Evolutionary conservation across 305 asterid species (phyloP).

Genomic region (Solanum hybrid): DNA sequence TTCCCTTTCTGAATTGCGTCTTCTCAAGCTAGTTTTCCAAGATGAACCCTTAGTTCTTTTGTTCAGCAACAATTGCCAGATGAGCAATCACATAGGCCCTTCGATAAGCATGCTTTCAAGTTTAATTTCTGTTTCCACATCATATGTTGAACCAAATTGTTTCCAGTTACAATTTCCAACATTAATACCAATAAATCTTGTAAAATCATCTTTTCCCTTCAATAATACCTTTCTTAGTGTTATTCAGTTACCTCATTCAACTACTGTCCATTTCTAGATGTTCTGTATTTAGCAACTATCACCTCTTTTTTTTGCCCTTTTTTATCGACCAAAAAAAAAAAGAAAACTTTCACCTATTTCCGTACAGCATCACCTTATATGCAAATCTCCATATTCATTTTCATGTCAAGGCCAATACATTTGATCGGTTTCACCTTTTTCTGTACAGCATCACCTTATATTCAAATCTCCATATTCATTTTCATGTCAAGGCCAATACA

Average conservation of each 20-base stretch:
- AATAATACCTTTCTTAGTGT: not conserved
- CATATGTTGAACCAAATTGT: not conserved
- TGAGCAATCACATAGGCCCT: not conserved
- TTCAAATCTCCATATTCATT: not conserved
- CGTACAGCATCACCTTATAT: not conserved
- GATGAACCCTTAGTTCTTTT: not conserved
- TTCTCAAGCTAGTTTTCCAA: not conserved
- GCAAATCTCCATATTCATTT: not conserved
- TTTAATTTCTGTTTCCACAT: not conserved
- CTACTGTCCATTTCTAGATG: not conserved
- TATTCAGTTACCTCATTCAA: not conserved
- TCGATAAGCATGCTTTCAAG: not conserved
- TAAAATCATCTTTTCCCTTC: not conserved
- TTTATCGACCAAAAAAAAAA: not conserved
- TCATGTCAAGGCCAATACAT: not conserved
- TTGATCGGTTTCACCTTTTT: not conserved
- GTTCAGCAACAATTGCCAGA: not conserved
- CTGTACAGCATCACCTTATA: not conserved
- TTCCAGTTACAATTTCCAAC: not conserved
- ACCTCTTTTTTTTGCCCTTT: not conserved
- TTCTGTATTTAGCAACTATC: not conserved
- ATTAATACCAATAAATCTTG: not conserved
- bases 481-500: not conserved
- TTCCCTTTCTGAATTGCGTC: not conserved
- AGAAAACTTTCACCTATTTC: not conserved